Percentiles rank a stretch among this genome's conserved stretches.
phyloP scores from a whole-genome alignment of 495 filamentous ascomycete species.

The Oidiodendron maius region DNA sequence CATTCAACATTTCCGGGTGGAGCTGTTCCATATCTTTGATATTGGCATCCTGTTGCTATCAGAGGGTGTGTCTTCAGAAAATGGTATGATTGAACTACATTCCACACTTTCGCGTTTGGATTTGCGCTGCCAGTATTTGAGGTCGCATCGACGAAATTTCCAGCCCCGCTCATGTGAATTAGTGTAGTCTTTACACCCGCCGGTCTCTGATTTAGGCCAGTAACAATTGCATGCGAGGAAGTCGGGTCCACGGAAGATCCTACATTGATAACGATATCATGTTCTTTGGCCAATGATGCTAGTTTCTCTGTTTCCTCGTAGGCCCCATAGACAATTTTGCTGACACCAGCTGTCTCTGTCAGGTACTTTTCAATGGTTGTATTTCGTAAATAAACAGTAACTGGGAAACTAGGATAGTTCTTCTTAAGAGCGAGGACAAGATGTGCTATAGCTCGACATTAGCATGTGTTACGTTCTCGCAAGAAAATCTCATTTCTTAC shows the following conservation, averaged over 20 bases:
- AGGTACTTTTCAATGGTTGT: neutral
- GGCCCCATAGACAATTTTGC: neutral
- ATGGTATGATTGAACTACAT: neutral
- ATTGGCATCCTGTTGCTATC: neutral
- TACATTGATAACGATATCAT: constrained; percentile 3
- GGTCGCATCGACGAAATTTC: neutral
- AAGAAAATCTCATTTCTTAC: no score
- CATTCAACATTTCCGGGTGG: neutral
- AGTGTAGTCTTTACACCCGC: neutral
- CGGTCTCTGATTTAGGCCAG: neutral
- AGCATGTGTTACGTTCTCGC: no score
- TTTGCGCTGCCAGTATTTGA: neutral
- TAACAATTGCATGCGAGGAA: neutral
- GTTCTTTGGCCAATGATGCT: neutral
- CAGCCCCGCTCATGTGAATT: constrained; percentile 1
- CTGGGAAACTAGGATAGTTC: neutral
- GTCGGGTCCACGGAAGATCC: neutral
- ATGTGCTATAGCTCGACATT: no score
- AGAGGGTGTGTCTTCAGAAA: neutral
- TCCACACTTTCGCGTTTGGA: neutral
- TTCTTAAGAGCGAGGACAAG: neutral
- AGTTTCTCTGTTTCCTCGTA: neutral
- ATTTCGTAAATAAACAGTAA: neutral
- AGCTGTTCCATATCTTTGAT: neutral
- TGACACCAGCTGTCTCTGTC: neutral